Base-by-base conservation (phyloP, 371 early-diverging fungal species). In the Mucor plumbeus region DNA sequence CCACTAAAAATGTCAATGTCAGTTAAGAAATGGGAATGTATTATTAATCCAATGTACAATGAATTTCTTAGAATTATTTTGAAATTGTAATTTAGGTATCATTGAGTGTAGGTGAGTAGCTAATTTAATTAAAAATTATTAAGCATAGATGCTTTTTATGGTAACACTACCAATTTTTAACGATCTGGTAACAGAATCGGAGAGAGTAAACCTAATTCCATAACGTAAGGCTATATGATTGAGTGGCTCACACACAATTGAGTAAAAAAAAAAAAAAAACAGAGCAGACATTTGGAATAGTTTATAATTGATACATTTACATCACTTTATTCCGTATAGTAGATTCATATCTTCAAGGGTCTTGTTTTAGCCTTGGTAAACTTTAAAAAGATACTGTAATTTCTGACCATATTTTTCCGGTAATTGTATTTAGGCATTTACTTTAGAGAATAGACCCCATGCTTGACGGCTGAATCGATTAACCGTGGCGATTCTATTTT, bases 11-110 rank as follows among this genome's bases (percentile, higher is more conserved):
- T 3, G 5, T 11, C 53, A 53, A 31, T 53, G 26, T 31, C 14
- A 8, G 10, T 31, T 21, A 10, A 33, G 48, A 36, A 44, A 48
- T 36, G 39, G 15, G 10, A 15, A 11, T 40, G 56, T 56, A 36
- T 56, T 56, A 54, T 64, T 56, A 56, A 56, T 56, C 56, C 56
- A 56, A 56, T 36, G 56, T 36, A 15, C 0, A 36, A 6, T 56
- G 10, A 56, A 35, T 15, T 56, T 17, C 35, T 35, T 9, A 19
- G 56, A 35, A 56, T 35, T 8, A 36, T 36, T 56, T 34, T 26
- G 19, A 14, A 35, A 34, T 53, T 31, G 53, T 26, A 31, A 14
- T 13, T 31, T 53, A 14, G 31, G 53, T 14, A 14, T 6, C 8
- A 21, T 31, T 14, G 31, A 53, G 53, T 19, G n/a, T 47, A 19